These are phyloP conservation scores for Populus nigra DNA, from an alignment of 345 rosid species.

Conservation along the genomic window DNA sequence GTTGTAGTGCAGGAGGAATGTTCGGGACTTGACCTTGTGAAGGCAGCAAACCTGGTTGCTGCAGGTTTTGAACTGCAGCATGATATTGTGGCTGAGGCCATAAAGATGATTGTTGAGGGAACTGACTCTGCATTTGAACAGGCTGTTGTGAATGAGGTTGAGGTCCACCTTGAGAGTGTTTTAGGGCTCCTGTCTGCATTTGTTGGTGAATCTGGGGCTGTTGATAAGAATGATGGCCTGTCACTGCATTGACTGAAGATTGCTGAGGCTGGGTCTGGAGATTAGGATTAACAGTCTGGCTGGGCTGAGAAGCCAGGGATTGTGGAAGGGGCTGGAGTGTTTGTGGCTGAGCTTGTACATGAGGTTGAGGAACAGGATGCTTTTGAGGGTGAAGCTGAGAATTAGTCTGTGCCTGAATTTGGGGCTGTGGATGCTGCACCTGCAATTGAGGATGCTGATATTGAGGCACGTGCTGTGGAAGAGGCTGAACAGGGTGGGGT, in stretches of 20 bases:
- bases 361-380: slow-evolving; percentile 14
- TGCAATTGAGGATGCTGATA: slow-evolving; percentile 44
- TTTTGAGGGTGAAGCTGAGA: slow-evolving; percentile 23
- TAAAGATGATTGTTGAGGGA: slow-evolving; percentile 43
- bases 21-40: slow-evolving; percentile 32
- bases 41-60: slow-evolving; percentile 37
- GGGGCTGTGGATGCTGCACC: slow-evolving; percentile 34
- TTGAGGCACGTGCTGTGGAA: slow-evolving; percentile 33
- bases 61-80: slow-evolving; percentile 39
- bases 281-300: slow-evolving; percentile 35
- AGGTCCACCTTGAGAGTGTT: slow-evolving; percentile 39
- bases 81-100: slow-evolving; percentile 44
- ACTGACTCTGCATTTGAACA: slow-evolving; percentile 41
- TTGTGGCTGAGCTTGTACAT: slow-evolving; percentile 34
- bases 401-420: slow-evolving; percentile 10
- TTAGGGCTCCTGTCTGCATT: slow-evolving; percentile 36
- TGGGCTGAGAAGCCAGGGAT: slow-evolving; percentile 24
- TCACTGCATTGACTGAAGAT: slow-evolving; percentile 41
- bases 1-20: slow-evolving; percentile 36
- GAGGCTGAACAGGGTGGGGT: slow-evolving; percentile 27
- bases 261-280: slow-evolving; percentile 37
- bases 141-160: slow-evolving; percentile 38
- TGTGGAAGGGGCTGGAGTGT: slow-evolving; percentile 23
- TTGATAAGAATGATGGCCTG: slow-evolving; percentile 53
- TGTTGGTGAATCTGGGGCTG: slow-evolving; percentile 45